A percentile compares a stretch with the other conserved stretches of the same genome.
Conservation (phyloP, 2,329 filamentous ascomycete genomes). For the Clarireedia hainanense region DNA sequence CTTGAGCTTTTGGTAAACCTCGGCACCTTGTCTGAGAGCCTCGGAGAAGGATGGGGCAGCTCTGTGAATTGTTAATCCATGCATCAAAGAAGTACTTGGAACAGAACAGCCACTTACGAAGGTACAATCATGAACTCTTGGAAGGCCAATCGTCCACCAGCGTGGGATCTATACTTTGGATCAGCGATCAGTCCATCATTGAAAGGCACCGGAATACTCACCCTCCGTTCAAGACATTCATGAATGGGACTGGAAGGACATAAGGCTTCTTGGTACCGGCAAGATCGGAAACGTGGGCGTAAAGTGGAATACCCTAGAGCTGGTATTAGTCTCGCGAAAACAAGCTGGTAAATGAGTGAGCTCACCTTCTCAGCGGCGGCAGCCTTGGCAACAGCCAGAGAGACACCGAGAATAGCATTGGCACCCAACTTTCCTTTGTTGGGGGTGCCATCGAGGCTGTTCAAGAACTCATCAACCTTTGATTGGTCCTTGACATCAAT, state of each 20-base stretch:
- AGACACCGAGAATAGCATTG: constrained; percentile 83
- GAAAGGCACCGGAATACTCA: constrained; percentile 13
- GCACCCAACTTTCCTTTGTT: constrained; percentile 87
- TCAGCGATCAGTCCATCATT: constrained; percentile 13
- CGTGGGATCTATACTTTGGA: constrained; percentile 63
- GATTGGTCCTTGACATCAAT: constrained; percentile 82
- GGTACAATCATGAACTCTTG: constrained; percentile 96
- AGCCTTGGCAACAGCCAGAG: constrained; percentile 78
- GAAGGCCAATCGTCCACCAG: constrained; percentile 90
- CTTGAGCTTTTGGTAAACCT: constrained; percentile 99
- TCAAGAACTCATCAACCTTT: constrained; percentile 77
- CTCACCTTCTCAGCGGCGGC: constrained; percentile 75
- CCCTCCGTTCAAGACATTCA: constrained; percentile 82
- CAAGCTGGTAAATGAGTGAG: not conserved
- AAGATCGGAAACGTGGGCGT: constrained; percentile 80
- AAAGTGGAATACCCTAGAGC: constrained; percentile 65
- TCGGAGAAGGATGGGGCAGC: constrained; percentile 86
- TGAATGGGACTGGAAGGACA: constrained; percentile 83
- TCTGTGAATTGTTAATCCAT: constrained; percentile 34
- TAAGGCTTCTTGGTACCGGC: constrained; percentile 88
- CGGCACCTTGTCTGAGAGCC: constrained; percentile 90
- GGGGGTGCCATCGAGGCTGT: constrained; percentile 72
- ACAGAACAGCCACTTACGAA: constrained; percentile 43
- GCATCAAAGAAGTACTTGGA: not conserved
- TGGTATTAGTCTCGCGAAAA: constrained; percentile 3